Conservation (phyloP, 106 monocot species). For the Dendrobium huoshanense region DNA sequence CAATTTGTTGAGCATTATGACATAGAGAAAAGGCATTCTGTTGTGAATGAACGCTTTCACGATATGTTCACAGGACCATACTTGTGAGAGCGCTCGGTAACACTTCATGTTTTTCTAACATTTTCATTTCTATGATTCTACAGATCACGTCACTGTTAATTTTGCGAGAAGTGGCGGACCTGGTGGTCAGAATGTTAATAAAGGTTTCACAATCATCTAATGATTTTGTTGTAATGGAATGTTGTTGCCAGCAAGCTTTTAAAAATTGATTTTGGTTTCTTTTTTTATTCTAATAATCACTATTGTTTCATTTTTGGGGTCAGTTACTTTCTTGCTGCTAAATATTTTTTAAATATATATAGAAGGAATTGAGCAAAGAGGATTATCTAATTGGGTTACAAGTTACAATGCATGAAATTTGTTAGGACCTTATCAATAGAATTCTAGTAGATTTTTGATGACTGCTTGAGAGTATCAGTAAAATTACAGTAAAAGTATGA, state of each 20-base stretch:
- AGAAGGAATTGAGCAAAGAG: neutral
- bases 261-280: neutral
- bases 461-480: neutral
- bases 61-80: neutral
- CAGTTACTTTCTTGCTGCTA: neutral
- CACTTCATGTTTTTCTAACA: neutral
- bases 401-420: neutral
- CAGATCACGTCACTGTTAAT: constrained; percentile 87
- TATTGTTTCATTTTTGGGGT: neutral
- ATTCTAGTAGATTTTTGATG: neutral
- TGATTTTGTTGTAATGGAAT: neutral
- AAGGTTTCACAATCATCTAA: constrained; percentile 37
- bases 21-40: neutral
- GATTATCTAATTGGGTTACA: neutral
- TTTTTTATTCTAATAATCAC: neutral
- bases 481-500: neutral
- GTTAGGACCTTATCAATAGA: neutral
- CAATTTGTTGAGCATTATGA: neutral
- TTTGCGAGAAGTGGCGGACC: constrained; percentile 98
- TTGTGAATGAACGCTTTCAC: neutral
- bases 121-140: constrained; percentile 13
- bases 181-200: constrained; percentile 98
- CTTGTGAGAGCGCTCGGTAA: neutral
- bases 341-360: neutral
- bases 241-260: neutral